Base-by-base conservation (phyloP, 1,284 basidiomycete species). In the Takashimella tepidaria region DNA sequence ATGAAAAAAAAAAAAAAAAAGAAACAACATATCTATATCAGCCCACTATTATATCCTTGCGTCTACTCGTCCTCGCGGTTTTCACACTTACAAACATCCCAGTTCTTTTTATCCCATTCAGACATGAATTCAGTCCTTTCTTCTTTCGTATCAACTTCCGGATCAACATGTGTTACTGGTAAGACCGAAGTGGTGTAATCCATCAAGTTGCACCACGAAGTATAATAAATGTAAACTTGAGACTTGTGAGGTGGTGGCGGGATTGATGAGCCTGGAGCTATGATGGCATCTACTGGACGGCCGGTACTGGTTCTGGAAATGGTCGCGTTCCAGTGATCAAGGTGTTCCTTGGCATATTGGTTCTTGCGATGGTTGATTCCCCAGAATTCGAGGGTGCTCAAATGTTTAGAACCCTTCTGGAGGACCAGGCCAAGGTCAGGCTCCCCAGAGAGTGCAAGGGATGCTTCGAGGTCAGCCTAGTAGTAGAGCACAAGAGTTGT, bases 151-250 rank as follows among this genome's bases (percentile, higher is more conserved):
- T 87, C 84, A 6, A 82, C 45, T 12, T 52, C 53, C 3, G 75
- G 77, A 66, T 86, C 81, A 12, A 83, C 83, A 47, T 68, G 77
- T 0, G 82, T 79, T 27, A 79, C 78, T 26, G 83, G 84, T 68
- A 85, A 80, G 13, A 79, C 80, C 10, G 76, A 78, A 19, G 76
- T 77, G 2, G 82, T 76, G 53, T 79, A 81, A 67, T 85, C 83
- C 56, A 79, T 66, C 51, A 84, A 59, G 61, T 85, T 85, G 79
- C 81, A 83, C 58, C 81, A 79, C 2, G 78, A 78, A 12, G 78
- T 79, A 63, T 83, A 83, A 3, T 77, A 75, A 25, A 55, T 49
- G 47, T 47, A 53, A 16, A 37, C 31, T 16, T 37, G 31, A 16
- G 31, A 37, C 13, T 22, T 48, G 19, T 13, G 20, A 26, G 44